Evolutionary conservation across 2,329 filamentous ascomycete genomes (phyloP).

Genomic region (Fusarium piperis): DNA sequence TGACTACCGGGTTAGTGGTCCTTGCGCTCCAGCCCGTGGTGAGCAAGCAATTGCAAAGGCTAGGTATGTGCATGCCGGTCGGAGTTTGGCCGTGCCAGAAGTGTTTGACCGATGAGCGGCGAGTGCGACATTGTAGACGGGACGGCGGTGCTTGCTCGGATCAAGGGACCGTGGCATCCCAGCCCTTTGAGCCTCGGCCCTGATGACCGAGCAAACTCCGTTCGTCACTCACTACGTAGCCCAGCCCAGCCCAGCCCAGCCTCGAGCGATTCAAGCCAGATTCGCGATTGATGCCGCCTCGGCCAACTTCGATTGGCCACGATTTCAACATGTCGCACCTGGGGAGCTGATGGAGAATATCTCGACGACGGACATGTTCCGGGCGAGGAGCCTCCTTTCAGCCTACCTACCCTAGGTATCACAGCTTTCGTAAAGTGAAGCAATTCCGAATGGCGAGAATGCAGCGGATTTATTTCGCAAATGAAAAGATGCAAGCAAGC

Average conservation of each 20-base stretch:
- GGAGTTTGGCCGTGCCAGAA: constrained; percentile 7
- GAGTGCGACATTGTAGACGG: background rate
- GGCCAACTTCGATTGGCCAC: constrained; percentile 8
- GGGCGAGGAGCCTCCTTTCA: background rate
- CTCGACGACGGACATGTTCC: constrained; percentile 26
- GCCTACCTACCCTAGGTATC: constrained; percentile 5
- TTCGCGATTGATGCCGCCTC: constrained; percentile 1
- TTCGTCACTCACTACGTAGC: background rate
- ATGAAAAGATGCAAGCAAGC: background rate
- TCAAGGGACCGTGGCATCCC: constrained; percentile 37
- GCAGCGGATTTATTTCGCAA: background rate
- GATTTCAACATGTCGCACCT: background rate
- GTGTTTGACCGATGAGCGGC: background rate
- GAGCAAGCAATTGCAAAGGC: background rate
- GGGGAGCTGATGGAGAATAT: background rate
- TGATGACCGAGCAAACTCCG: constrained; percentile 23
- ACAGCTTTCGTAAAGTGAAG: background rate
- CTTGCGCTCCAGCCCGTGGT: background rate
- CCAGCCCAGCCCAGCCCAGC: background rate
- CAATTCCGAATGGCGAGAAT: background rate
- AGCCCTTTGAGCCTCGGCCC: constrained; percentile 38
- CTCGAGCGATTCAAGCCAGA: background rate
- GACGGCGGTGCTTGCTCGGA: constrained; percentile 30
- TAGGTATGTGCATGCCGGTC: background rate
- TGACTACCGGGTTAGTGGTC: background rate